Base-by-base conservation (phyloP, 257 asterid species). In the Striga asiatica region DNA sequence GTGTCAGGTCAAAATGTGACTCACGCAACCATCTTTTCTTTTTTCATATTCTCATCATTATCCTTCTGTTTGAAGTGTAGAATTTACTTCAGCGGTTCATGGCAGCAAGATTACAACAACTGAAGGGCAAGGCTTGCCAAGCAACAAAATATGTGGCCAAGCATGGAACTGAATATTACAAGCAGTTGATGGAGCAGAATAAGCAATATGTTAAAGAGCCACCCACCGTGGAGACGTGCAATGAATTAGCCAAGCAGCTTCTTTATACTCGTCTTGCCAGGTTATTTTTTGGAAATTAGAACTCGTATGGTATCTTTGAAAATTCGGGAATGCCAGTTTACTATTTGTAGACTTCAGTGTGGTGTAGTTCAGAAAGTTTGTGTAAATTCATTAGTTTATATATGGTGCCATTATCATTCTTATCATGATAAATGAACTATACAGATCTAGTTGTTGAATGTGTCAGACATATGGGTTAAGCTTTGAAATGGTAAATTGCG, bases 191-290 rank as follows among this genome's bases (percentile, higher is more conserved):
- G 78, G 93, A 82, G 74, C 74, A 79, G 62, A 82, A 82, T 67
- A 82, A 74, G 18, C 88, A 77, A 35, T 76, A 82, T 32, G 58
- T 82, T 17, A 72, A 70, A 66, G 79, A 79, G 13, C 88, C 93
- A 58, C 69, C 93, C 61, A 75, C 93, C n/a, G 78, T 79, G 58
- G 93, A 82, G 62, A 70, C 74, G 31, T 82, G 88, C 61, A 49
- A 60, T 31, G 81, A 79, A 63, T 68, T 82, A 59, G 53, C 88
- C 54, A 82, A 82, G 74, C 88, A 79, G 76, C 70, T 79, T 54
- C 62, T 70, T 55, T 77, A 72, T 61, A 79, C 92, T 61, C 87
- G 84, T 57, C 82, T 82, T 63, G 92, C 88, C 66, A 82, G 92
- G 92, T 79, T 65, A 38, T 25, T 4, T 54, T 47, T 25, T 34